Conservation (phyloP, 139 green algal species). For the Desmodesmus armatus region DNA sequence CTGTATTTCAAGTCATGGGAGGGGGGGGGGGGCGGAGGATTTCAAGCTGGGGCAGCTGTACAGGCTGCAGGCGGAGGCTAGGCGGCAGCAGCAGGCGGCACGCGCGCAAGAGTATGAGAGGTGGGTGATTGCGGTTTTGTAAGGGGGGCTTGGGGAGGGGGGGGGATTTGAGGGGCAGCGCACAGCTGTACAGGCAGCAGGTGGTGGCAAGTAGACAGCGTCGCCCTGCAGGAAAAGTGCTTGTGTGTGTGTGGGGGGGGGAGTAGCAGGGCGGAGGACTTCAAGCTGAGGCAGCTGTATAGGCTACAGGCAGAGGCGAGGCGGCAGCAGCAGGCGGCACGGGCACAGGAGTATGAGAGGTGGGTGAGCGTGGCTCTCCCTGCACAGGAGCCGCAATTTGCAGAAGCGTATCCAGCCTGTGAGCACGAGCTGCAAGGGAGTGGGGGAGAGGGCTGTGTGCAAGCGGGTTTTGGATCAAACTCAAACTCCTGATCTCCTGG, state of each 20-base stretch:
- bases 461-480: no score
- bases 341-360: slow-evolving; percentile 37
- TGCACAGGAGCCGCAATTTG: no score
- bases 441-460: no score
- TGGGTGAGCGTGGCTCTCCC: no score
- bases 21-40: slow-evolving; percentile 47
- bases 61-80: slow-evolving; percentile 48
- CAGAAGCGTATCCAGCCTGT: no score
- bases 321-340: slow-evolving; percentile 24
- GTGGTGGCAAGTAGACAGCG: slow-evolving; percentile 19
- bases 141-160: no score
- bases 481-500: no score
- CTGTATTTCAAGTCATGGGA: no score
- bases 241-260: no score
- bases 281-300: slow-evolving; percentile 49
- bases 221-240: slow-evolving; percentile 33
- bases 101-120: slow-evolving; percentile 36
- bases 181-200: slow-evolving; percentile 54
- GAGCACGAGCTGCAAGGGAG: no score
- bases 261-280: slow-evolving; percentile 58
- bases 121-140: no score
- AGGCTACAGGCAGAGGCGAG: slow-evolving; percentile 46
- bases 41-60: slow-evolving; percentile 53
- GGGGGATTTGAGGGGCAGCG: no score
- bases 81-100: slow-evolving; percentile 22